Conservation (phyloP, 495 filamentous ascomycete species). For the Bathelium albidoporum region DNA sequence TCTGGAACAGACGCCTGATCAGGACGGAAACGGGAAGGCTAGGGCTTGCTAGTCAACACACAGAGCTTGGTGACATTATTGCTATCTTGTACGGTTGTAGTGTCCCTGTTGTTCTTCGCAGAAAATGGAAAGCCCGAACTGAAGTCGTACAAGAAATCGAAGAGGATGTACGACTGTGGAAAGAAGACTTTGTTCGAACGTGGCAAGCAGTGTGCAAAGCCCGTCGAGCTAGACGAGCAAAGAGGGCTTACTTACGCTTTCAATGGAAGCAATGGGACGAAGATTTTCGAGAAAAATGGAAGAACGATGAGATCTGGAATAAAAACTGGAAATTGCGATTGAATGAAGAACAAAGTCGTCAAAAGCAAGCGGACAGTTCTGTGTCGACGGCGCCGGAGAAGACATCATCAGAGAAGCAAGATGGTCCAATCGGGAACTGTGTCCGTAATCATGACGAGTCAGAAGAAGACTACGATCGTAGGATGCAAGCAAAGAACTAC, state of each 20-base stretch:
- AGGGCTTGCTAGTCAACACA: constrained; percentile 3
- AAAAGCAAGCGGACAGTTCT: neutral
- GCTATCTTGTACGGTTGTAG: constrained; percentile 27
- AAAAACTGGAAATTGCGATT: neutral
- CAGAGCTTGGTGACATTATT: constrained; percentile 16
- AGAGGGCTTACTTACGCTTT: neutral
- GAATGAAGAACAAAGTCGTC: neutral
- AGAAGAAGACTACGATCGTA: neutral
- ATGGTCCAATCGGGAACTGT: neutral
- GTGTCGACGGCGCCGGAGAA: neutral
- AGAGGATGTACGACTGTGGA: neutral
- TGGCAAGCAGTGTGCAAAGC: neutral
- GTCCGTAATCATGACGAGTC: neutral
- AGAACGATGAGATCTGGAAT: neutral
- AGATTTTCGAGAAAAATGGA: neutral
- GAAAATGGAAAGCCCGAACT: neutral
- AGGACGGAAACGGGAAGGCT: neutral
- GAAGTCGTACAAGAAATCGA: neutral
- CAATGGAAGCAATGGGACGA: neutral
- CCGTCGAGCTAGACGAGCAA: neutral
- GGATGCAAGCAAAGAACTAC: neutral
- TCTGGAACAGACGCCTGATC: constrained; percentile 9
- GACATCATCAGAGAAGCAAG: neutral
- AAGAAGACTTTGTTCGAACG: neutral
- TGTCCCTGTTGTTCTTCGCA: constrained; percentile 23